Conservation (phyloP, 176 grass and related monocot species). For the Tillandsia leiboldiana region DNA sequence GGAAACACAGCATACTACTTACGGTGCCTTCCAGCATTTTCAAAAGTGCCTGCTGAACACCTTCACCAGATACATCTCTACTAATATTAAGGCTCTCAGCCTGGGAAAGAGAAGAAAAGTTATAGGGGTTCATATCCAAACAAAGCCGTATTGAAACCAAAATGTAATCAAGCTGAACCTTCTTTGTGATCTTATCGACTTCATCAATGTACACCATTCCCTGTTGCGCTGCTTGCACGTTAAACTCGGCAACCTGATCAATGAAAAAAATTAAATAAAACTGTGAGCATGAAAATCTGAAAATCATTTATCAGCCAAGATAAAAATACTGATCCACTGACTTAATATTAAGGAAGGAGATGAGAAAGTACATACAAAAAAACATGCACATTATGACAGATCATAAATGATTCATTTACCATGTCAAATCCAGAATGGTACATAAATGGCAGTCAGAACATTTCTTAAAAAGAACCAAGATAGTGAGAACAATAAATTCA, state of each 20-base stretch:
- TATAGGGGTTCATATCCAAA: constrained; percentile 9
- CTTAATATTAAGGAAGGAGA: not conserved
- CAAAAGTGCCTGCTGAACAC: constrained; percentile 92
- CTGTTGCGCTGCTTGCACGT: constrained; percentile 98
- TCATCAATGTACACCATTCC: constrained; percentile 99
- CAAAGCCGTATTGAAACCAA: constrained; percentile 8
- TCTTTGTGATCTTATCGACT: constrained; percentile 99
- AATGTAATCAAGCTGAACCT: constrained; percentile 33
- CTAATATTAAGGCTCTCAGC: constrained; percentile 98
- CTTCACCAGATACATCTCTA: constrained; percentile 98
- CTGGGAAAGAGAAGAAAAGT: constrained; percentile 29
- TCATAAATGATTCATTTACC: too few relatives aligned
- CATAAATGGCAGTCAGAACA: too few relatives aligned
- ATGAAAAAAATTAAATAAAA: not conserved
- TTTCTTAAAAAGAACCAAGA: too few relatives aligned
- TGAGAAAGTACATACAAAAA: not conserved
- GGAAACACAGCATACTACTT: constrained; percentile 27
- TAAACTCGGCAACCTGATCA: constrained; percentile 92
- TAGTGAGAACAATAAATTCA: too few relatives aligned
- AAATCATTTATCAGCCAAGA: not conserved
- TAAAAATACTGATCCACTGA: not conserved
- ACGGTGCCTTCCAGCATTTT: constrained; percentile 99
- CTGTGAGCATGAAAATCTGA: not conserved
- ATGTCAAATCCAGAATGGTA: too few relatives aligned
- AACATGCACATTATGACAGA: not conserved